These are phyloP conservation scores for Clohesyomyces aquaticus DNA, from an alignment of 495 filamentous ascomycete genomes.

Conservation along the genomic window DNA sequence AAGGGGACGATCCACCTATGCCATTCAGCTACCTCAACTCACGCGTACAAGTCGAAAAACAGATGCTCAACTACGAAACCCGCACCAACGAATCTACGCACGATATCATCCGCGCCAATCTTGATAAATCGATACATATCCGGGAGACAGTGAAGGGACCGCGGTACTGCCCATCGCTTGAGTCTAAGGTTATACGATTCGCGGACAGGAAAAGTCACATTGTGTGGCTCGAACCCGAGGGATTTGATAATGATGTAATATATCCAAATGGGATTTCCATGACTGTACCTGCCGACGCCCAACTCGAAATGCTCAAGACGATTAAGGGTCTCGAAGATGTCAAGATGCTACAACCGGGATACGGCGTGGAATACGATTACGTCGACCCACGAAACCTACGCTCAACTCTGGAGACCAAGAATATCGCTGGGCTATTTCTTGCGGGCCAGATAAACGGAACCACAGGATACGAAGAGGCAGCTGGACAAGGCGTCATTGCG, in stretches of 20 bases:
- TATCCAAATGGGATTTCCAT: slow-evolving; percentile 98
- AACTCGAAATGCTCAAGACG: slow-evolving; percentile 80
- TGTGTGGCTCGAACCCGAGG: slow-evolving; percentile 96
- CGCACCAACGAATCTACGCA: slow-evolving; percentile 82
- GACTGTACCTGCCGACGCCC: slow-evolving; percentile 86
- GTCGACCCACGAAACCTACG: slow-evolving; percentile 88
- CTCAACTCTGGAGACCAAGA: slow-evolving; percentile 89
- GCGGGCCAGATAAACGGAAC: slow-evolving; percentile 98
- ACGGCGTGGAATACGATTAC: slow-evolving; percentile 98
- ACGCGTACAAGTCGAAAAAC: slow-evolving; percentile 72
- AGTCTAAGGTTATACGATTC: slow-evolving; percentile 93
- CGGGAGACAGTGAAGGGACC: slow-evolving; percentile 93
- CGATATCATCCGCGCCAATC: slow-evolving; percentile 80
- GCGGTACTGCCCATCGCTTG: slow-evolving; percentile 91
- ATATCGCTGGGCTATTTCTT: slow-evolving; percentile 85
- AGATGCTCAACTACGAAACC: slow-evolving; percentile 81
- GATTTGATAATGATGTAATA: slow-evolving; percentile 85
- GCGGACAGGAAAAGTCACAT: slow-evolving; percentile 75
- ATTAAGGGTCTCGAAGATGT: slow-evolving; percentile 87
- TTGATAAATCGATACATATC: slow-evolving; percentile 93
- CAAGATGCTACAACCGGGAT: slow-evolving; percentile 92
- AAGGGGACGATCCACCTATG: slow-evolving; percentile 80
- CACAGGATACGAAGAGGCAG: slow-evolving; percentile 96
- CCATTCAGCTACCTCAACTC: slow-evolving; percentile 93
- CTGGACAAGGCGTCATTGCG: slow-evolving; percentile 89